Conservation (phyloP, 2,329 filamentous ascomycete genomes). For the Aspergillus nomiae region DNA sequence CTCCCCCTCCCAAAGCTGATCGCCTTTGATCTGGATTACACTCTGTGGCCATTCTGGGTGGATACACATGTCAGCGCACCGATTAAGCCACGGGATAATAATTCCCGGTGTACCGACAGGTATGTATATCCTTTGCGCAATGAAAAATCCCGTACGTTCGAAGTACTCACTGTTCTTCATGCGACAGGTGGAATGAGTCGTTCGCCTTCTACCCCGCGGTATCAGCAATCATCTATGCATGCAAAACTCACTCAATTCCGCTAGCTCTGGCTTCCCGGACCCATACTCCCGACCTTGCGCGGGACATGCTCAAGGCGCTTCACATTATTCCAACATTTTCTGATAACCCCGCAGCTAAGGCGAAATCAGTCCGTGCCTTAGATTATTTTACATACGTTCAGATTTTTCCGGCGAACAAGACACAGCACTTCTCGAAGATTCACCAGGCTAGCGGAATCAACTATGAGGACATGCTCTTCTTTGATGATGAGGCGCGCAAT, state of each 20-base stretch:
- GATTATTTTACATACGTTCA: conserved; percentile 61
- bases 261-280: conserved; percentile 82
- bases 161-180: conserved; percentile 4
- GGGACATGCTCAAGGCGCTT: conserved; percentile 77
- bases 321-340: conserved; percentile 55
- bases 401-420: conserved; percentile 76
- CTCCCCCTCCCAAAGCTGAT: conserved; percentile 78
- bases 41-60: conserved; percentile 98
- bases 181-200: conserved; percentile 58
- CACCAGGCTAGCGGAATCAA: conserved; percentile 69
- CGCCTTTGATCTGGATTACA: conserved; percentile 97
- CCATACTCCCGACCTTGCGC: conserved; percentile 73
- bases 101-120: conserved; percentile 48
- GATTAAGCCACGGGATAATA: conserved; percentile 62
- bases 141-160: neutral
- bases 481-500: conserved; percentile 89
- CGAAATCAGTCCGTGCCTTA: conserved; percentile 52
- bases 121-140: conserved; percentile 20
- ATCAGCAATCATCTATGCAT: conserved; percentile 65
- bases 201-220: conserved; percentile 73
- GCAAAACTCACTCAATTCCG: conserved; percentile 55
- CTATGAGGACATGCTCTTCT: conserved; percentile 89
- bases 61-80: conserved; percentile 87
- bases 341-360: conserved; percentile 42
- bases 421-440: conserved; percentile 78